Conservation (phyloP, 345 rosid species). For the Trapa bicornis region DNA sequence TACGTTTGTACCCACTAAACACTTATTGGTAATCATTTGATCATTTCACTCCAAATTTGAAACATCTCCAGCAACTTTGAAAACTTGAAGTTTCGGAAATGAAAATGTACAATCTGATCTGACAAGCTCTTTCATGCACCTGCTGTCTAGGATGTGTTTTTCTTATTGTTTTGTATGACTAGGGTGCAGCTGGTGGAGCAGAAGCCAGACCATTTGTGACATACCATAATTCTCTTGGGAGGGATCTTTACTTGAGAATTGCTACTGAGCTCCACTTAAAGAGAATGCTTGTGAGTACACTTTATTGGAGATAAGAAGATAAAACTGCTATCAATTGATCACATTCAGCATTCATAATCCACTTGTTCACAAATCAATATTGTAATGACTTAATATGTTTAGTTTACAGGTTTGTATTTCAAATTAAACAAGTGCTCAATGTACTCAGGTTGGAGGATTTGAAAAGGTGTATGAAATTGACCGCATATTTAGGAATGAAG, state of each 20-base stretch:
- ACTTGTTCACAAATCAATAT: neutral
- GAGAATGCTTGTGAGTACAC: constrained; percentile 73
- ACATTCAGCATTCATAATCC: neutral
- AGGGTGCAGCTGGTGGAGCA: constrained; percentile 99
- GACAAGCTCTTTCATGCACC: neutral
- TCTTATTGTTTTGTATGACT: constrained; percentile 32
- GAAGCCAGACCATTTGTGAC: constrained; percentile 96
- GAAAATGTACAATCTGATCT: neutral
- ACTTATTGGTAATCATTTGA: neutral
- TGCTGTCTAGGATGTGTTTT: constrained; percentile 12
- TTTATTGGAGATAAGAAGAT: neutral
- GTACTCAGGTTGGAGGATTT: constrained; percentile 83
- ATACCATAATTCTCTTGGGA: constrained; percentile 83
- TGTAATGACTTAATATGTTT: neutral
- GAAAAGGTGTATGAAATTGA: constrained; percentile 96
- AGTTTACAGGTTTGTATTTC: constrained; percentile 1
- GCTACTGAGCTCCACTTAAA: constrained; percentile 97
- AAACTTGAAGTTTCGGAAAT: neutral
- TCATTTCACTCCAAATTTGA: neutral
- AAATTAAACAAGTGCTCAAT: constrained; percentile 6
- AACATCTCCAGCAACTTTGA: neutral
- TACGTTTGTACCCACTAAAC: neutral
- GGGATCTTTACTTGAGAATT: constrained; percentile 83
- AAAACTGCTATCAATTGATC: neutral
- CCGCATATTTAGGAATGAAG: constrained; percentile 93